These are phyloP conservation scores for Beta lomatogona DNA, from an alignment of 179 eudicot genomes.

Conservation along the genomic window DNA sequence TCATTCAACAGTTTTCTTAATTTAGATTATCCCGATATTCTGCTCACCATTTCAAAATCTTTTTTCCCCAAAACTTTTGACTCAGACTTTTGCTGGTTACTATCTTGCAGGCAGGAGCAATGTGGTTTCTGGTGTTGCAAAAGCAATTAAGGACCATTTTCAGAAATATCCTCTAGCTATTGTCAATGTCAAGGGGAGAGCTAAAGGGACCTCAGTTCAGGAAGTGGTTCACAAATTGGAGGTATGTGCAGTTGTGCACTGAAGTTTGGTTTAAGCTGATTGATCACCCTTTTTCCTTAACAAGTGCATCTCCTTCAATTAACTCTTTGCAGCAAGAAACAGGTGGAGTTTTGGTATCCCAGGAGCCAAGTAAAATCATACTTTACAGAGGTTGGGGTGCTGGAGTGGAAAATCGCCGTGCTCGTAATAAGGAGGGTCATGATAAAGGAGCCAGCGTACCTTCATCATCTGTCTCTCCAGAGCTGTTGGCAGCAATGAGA, in stretches of 20 bases:
- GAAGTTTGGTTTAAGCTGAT: constrained; percentile 5
- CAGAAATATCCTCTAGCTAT: constrained; percentile 86
- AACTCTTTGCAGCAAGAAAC: constrained; percentile 76
- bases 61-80: not conserved
- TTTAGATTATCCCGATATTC: not conserved
- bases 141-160: constrained; percentile 79
- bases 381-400: constrained; percentile 95
- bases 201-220: constrained; percentile 91
- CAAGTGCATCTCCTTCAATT: constrained; percentile 13
- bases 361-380: constrained; percentile 90
- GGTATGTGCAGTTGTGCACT: constrained; percentile 49
- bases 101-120: constrained; percentile 75
- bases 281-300: constrained; percentile 5
- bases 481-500: constrained; percentile 84
- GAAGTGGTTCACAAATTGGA: constrained; percentile 78
- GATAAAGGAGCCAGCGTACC: constrained; percentile 24
- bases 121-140: constrained; percentile 74
- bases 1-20: not conserved
- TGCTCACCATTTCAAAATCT: not conserved
- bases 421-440: constrained; percentile 24
- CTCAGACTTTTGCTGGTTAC: constrained; percentile 13
- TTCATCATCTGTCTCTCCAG: constrained; percentile 57
- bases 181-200: constrained; percentile 94
- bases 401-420: constrained; percentile 36
- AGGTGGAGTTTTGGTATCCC: constrained; percentile 89